phyloP scores from a whole-genome alignment of 345 rosid genomes.

The Camelina laxa region DNA sequence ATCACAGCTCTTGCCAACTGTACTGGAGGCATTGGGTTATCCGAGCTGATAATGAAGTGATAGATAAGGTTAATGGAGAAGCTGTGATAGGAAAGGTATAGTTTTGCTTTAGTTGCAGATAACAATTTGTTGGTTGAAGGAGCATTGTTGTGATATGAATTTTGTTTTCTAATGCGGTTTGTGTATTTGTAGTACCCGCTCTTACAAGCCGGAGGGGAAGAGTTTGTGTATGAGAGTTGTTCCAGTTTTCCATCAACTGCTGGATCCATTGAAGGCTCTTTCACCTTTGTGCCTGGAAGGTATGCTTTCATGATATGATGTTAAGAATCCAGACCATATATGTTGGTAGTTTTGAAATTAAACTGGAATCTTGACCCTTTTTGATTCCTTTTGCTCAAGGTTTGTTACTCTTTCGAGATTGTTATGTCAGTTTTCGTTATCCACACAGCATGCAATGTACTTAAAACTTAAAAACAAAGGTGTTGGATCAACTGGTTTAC shows the following conservation, averaged over 20 bases:
- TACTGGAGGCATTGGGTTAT: conserved; percentile 73
- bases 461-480: background rate
- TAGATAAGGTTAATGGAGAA: conserved; percentile 54
- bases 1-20: conserved; percentile 73
- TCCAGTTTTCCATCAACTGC: conserved; percentile 41
- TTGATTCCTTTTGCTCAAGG: background rate
- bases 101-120: background rate
- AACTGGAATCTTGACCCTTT: conserved; percentile 1
- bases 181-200: conserved; percentile 58
- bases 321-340: background rate
- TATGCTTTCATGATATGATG: conserved; percentile 33
- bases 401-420: conserved; percentile 11
- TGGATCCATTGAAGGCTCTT: conserved; percentile 78
- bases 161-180: background rate
- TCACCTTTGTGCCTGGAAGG: conserved; percentile 93
- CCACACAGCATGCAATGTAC: conserved; percentile 16
- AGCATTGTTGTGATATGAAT: background rate
- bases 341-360: background rate
- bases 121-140: background rate
- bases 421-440: background rate
- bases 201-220: conserved; percentile 64
- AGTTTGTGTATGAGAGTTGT: conserved; percentile 79
- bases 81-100: conserved; percentile 73
- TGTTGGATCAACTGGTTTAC: conserved; percentile 11
- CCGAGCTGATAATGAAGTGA: conserved; percentile 53